Evolutionary conservation across 2,329 filamentous ascomycete genomes (phyloP).

Genomic region (Aureobasidium zeae): DNA sequence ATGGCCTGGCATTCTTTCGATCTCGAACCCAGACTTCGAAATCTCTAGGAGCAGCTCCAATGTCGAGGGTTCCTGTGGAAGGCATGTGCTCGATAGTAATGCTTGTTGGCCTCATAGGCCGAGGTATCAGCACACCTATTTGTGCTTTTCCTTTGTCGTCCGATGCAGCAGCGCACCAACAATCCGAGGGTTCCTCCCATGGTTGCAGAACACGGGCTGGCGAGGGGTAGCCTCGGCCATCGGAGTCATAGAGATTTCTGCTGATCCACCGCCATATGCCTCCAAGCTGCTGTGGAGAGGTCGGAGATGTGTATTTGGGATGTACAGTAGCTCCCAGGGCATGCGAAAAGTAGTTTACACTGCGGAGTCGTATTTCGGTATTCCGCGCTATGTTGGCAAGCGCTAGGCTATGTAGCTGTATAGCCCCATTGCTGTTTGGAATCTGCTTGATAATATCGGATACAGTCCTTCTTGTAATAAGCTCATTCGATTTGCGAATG

Average conservation of each 20-base stretch:
- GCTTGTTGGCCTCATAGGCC: conserved; percentile 30
- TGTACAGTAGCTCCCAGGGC: conserved; percentile 60
- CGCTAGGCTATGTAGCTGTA: conserved; percentile 23
- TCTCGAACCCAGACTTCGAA: conserved; percentile 38
- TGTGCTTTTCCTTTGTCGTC: conserved; percentile 48
- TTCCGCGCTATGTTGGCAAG: conserved; percentile 25
- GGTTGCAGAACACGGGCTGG: conserved; percentile 46
- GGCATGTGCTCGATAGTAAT: conserved; percentile 41
- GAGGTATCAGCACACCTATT: conserved; percentile 47
- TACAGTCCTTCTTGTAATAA: conserved; percentile 4
- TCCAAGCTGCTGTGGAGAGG: conserved; percentile 25
- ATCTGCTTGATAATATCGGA: conserved; percentile 11
- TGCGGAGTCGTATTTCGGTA: conserved; percentile 24
- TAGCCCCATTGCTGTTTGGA: conserved; percentile 16
- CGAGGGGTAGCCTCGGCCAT: conserved; percentile 11
- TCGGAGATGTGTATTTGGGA: conserved; percentile 49
- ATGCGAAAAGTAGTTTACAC: conserved; percentile 63
- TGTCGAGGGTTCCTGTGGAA: conserved; percentile 31
- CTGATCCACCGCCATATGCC: conserved; percentile 6
- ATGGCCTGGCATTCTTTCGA: conserved; percentile 17
- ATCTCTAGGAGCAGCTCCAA: conserved; percentile 33
- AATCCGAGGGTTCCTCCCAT: conserved; percentile 76
- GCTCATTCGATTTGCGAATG: conserved; percentile 8
- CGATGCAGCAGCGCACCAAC: conserved; percentile 64
- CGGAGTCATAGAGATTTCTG: conserved; percentile 1